A percentile compares a stretch with the other conserved stretches of the same genome.
Conservation (phyloP, 2,329 filamentous ascomycete genomes). For the Xylaria sp. region DNA sequence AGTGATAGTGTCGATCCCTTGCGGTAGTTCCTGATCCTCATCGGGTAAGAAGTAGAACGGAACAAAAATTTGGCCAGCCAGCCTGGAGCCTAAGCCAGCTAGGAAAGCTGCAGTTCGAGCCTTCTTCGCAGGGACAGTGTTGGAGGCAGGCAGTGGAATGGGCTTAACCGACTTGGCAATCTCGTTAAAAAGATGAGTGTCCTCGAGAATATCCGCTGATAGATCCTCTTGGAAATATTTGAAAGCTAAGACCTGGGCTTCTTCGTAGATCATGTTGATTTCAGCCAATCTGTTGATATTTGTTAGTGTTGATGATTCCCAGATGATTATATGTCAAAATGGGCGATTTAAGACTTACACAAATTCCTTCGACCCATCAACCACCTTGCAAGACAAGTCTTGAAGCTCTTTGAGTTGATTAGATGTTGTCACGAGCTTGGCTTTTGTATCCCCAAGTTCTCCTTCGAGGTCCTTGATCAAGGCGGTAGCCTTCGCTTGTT, state of each 20-base stretch:
- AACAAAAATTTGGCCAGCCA: constrained; percentile 27
- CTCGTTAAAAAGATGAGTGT: constrained; percentile 6
- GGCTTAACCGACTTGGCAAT: constrained; percentile 1
- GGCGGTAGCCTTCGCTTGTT: constrained; percentile 19
- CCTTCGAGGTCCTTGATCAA: constrained; percentile 23
- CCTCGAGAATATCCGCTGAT: constrained; percentile 9
- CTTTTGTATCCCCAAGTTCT: constrained; percentile 6
- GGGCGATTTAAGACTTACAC: constrained; percentile 30
- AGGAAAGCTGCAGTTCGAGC: constrained; percentile 26
- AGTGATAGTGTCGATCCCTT: constrained; percentile 23
- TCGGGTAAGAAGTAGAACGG: constrained; percentile 24
- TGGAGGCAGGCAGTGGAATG: constrained; percentile 25
- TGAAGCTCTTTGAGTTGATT: constrained; percentile 26
- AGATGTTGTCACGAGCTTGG: constrained; percentile 1
- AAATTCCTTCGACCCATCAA: constrained; percentile 15
- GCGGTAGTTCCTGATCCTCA: constrained; percentile 4
- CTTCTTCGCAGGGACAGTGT: constrained; percentile 32
- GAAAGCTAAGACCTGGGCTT: constrained; percentile 15
- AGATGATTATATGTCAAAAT: not conserved
- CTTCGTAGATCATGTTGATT: constrained; percentile 31
- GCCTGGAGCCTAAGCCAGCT: constrained; percentile 11
- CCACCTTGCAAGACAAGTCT: constrained; percentile 22
- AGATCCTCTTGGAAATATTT: constrained; percentile 29
- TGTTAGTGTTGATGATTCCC: constrained; percentile 13
- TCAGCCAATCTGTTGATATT: constrained; percentile 16